Evolutionary conservation across 345 rosid species (phyloP).

Genomic region (Pistacia vera): DNA sequence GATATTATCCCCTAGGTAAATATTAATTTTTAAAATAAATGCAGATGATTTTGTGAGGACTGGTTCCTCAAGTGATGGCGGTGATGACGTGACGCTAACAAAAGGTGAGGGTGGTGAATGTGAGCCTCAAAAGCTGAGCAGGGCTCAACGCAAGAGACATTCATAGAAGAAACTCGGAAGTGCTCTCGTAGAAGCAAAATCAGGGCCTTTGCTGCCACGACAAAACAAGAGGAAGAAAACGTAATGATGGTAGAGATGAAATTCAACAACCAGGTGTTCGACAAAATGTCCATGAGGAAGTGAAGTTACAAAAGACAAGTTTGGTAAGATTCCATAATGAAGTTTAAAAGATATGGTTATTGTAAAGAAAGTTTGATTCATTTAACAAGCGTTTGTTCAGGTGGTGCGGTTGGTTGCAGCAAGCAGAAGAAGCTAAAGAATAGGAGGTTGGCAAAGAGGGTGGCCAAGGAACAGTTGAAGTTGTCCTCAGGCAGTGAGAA

Average conservation of each 20-base stretch:
- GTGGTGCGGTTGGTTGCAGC: conserved; percentile 19
- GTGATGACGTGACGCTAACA: conserved; percentile 8
- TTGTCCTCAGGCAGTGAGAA: conserved; percentile 11
- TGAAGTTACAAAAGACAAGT: conserved; percentile 12
- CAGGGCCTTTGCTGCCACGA: conserved; percentile 63
- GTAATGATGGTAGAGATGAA: conserved; percentile 8
- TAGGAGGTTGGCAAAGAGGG: conserved; percentile 60
- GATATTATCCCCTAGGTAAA: background rate
- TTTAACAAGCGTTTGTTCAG: conserved; percentile 16
- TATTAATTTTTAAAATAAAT: background rate
- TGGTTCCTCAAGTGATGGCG: conserved; percentile 25
- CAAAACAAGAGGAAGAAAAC: background rate
- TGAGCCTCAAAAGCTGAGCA: conserved; percentile 42
- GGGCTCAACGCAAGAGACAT: conserved; percentile 83
- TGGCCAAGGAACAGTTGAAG: conserved; percentile 36
- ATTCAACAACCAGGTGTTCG: conserved; percentile 46
- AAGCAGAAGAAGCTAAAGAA: conserved; percentile 48
- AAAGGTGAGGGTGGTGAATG: conserved; percentile 10
- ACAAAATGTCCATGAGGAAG: conserved; percentile 45
- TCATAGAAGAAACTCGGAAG: conserved; percentile 70
- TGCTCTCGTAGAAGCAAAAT: conserved; percentile 46
- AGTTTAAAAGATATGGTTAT: background rate
- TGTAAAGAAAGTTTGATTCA: background rate
- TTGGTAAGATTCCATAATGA: background rate
- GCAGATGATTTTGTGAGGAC: conserved; percentile 47